phyloP scores from a whole-genome alignment of 1,284 basidiomycete genomes.

The Papiliotrema nemorosa region DNA sequence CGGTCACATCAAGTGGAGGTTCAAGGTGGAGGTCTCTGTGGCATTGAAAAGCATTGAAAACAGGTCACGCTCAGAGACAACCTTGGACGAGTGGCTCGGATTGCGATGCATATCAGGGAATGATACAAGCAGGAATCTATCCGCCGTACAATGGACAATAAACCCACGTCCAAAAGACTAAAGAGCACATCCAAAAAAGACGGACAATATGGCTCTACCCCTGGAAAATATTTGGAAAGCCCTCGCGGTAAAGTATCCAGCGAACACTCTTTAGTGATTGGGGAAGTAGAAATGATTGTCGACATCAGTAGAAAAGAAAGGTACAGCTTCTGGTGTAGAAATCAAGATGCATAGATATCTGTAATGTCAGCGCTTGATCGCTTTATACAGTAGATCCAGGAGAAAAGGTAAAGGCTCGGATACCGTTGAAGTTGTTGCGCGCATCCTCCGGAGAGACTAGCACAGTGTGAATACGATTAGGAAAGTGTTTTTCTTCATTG shows the following conservation, averaged over 20 bases:
- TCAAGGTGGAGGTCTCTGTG: neutral
- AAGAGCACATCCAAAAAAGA: constrained; percentile 36
- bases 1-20: too few species aligned
- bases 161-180: neutral
- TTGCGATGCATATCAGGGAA: too few species aligned
- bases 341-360: neutral
- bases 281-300: constrained; percentile 11
- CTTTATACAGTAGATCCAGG: constrained; percentile 3
- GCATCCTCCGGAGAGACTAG: constrained; percentile 38
- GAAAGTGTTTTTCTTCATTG: constrained; percentile 44
- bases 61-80: neutral
- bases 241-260: constrained; percentile 21
- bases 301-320: neutral
- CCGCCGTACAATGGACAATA: constrained; percentile 10
- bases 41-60: neutral
- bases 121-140: constrained; percentile 1
- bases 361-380: neutral
- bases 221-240: constrained; percentile 30
- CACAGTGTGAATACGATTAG: constrained; percentile 52
- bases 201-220: constrained; percentile 21
- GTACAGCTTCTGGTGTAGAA: neutral
- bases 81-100: too few species aligned
- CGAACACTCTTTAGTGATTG: constrained; percentile 40
- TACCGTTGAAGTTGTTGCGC: constrained; percentile 48
- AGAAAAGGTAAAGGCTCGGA: constrained; percentile 31